phyloP scores from a whole-genome alignment of 2,329 filamentous ascomycete species.

The Curvularia verruculosa region DNA sequence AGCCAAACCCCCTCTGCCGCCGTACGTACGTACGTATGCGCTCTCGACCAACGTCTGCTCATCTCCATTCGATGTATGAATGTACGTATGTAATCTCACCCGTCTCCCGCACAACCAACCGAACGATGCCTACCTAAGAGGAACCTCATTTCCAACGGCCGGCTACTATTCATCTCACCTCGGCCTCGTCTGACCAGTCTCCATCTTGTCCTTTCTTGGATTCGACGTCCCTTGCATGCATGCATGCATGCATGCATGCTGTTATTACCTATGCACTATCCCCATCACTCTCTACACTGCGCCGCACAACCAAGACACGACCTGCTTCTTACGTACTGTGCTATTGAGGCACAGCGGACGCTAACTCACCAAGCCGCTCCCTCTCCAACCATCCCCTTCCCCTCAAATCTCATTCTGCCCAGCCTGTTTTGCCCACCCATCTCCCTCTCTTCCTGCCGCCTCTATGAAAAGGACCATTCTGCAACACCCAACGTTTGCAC shows the following conservation, averaged over 20 bases:
- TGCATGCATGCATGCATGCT: background rate
- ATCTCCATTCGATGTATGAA: no score
- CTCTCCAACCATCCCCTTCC: background rate
- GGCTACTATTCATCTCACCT: background rate
- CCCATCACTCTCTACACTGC: background rate
- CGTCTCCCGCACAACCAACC: background rate
- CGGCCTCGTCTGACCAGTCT: background rate
- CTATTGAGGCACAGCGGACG: background rate
- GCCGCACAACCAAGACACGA: background rate
- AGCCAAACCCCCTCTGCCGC: background rate
- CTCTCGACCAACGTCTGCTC: no score
- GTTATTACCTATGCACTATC: background rate
- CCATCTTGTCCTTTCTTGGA: background rate
- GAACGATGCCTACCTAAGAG: background rate
- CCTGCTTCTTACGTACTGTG: background rate
- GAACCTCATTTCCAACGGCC: background rate
- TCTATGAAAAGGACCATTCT: background rate
- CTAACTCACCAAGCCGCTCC: background rate
- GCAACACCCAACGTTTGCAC: conserved; percentile 1
- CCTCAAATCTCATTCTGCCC: background rate
- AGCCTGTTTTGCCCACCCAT: background rate
- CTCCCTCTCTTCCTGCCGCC: background rate
- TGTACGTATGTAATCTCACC: no score
- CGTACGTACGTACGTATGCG: background rate
- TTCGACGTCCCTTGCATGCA: background rate